Percentiles rank a stretch among this genome's conserved stretches.
These are phyloP conservation scores for Rhododendron mucronatum DNA, from an alignment of 148 eudicot genomes.

Conservation along the genomic window DNA sequence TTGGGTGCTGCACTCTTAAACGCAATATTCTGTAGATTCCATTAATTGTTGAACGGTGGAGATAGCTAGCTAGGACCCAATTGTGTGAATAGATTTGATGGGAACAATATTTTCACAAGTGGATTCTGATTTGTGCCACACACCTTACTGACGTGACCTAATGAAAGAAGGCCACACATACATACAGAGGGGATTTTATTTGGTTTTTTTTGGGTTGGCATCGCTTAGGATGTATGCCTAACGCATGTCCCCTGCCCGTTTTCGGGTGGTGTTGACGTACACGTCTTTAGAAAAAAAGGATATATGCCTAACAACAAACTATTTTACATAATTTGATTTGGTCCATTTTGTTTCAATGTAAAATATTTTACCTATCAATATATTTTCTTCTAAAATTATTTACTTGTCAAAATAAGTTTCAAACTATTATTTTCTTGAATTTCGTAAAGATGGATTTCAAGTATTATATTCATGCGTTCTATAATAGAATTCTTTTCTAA, in stretches of 20 bases:
- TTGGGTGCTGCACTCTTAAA: background rate
- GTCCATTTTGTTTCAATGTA: too few species aligned
- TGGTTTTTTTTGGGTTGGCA: background rate
- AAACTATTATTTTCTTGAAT: background rate
- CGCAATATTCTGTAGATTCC: background rate
- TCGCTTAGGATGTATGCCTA: background rate
- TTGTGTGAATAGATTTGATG: background rate
- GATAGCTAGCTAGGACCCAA: background rate
- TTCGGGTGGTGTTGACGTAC: too few species aligned
- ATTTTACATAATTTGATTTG: too few species aligned
- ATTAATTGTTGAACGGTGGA: background rate
- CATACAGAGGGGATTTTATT: background rate
- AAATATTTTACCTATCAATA: too few species aligned
- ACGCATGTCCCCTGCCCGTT: too few species aligned
- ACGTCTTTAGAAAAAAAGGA: too few species aligned
- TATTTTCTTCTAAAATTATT: too few species aligned
- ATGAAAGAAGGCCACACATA: conserved; percentile 2
- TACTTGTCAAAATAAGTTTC: too few species aligned
- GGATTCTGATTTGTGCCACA: conserved; percentile 9
- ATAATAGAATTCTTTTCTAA: too few species aligned
- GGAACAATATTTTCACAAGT: conserved; percentile 4
- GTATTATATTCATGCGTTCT: too few species aligned
- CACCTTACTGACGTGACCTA: background rate
- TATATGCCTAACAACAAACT: too few species aligned
- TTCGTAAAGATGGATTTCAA: background rate